Evolutionary conservation across 352 stramenopile genomes (phyloP).

Genomic region (Phytopythium vexans): DNA sequence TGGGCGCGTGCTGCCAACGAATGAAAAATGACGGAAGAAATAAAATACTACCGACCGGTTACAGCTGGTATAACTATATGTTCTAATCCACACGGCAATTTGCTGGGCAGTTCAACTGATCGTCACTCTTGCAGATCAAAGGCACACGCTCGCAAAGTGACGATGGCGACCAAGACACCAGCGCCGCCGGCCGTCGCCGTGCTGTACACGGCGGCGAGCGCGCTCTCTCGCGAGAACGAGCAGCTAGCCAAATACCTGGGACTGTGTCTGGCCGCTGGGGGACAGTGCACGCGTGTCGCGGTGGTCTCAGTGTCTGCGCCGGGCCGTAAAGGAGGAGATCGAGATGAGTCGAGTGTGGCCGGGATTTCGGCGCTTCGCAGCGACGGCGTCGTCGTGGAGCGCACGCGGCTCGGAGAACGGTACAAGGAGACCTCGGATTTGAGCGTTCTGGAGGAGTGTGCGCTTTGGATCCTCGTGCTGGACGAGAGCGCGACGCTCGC

Average conservation of each 20-base stretch:
- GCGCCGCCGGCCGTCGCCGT: slow-evolving; percentile 38
- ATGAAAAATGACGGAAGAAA: no score
- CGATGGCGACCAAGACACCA: slow-evolving; percentile 6
- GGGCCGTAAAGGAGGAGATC: neutral
- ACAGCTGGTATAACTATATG: no score
- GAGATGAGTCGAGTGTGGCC: neutral
- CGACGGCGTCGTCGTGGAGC: slow-evolving; percentile 44
- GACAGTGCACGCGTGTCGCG: slow-evolving; percentile 41
- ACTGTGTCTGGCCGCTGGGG: slow-evolving; percentile 47
- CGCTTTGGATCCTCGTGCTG: slow-evolving; percentile 61
- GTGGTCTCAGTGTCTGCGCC: slow-evolving; percentile 27
- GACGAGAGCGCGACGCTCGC: slow-evolving; percentile 37
- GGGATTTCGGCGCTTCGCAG: slow-evolving; percentile 29
- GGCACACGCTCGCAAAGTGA: neutral
- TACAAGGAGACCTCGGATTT: slow-evolving; percentile 47
- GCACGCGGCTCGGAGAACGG: slow-evolving; percentile 10
- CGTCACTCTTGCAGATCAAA: neutral
- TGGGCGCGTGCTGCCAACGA: no score
- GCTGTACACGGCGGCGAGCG: slow-evolving; percentile 51
- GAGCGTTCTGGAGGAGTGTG: slow-evolving; percentile 38
- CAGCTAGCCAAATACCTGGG: slow-evolving; percentile 61
- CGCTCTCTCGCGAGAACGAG: slow-evolving; percentile 47
- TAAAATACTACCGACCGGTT: no score
- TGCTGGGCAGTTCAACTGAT: no score
- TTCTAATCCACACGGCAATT: no score